These are phyloP conservation scores for Candida glucosophila DNA, from an alignment of 1,139 yeast species.

Conservation along the genomic window DNA sequence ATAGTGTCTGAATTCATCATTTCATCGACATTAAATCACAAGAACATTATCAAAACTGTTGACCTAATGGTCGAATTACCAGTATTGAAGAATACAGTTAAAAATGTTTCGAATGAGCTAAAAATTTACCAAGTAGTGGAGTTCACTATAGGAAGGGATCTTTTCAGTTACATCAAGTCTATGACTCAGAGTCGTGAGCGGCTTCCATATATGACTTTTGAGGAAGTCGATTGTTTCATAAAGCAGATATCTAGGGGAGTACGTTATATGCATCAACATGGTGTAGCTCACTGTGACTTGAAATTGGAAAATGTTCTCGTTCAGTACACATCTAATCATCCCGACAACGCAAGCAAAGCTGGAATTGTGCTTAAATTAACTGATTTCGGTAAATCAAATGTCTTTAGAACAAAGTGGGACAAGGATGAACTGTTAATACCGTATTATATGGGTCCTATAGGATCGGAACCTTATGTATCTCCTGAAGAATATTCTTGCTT, in stretches of 20 bases:
- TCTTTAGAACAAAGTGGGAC: constrained; percentile 64
- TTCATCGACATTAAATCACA: constrained; percentile 59
- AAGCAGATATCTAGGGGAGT: constrained; percentile 61
- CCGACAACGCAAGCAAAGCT: constrained; percentile 12
- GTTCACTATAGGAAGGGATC: constrained; percentile 67
- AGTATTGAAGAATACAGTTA: constrained; percentile 3
- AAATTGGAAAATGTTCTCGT: constrained; percentile 55
- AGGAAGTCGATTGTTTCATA: constrained; percentile 63
- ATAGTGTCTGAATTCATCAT: constrained; percentile 73
- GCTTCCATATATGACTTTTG: constrained; percentile 16
- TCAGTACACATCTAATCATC: constrained; percentile 9
- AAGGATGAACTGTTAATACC: constrained; percentile 44
- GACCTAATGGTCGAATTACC: constrained; percentile 48
- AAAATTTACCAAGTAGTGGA: constrained; percentile 75
- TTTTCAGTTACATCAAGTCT: constrained; percentile 32
- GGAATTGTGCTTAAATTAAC: constrained; percentile 47
- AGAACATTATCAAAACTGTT: constrained; percentile 59
- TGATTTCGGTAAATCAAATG: constrained; percentile 73
- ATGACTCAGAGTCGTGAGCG: constrained; percentile 10
- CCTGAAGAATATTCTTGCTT: constrained; percentile 52
- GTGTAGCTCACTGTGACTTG: constrained; percentile 68
- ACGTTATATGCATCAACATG: constrained; percentile 60
- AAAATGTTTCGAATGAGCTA: constrained; percentile 12
- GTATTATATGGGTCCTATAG: constrained; percentile 50
- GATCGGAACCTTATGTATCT: constrained; percentile 70